Base-by-base conservation (phyloP, 2,329 filamentous ascomycete species). In the Cladophialophora exuberans region DNA sequence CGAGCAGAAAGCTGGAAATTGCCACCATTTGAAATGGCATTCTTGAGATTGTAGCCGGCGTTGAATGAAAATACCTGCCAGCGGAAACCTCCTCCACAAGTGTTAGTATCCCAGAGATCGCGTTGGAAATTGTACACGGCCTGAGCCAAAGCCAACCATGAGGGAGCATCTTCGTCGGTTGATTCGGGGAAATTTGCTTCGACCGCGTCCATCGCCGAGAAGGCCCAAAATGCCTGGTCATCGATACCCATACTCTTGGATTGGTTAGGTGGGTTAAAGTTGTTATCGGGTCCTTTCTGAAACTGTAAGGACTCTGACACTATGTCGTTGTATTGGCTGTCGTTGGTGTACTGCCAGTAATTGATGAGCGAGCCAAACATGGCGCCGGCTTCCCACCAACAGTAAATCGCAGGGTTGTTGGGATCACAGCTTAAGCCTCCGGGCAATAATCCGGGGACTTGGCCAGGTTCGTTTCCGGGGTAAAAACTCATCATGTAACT, bases 61-160 rank as follows among this genome's bases (percentile, higher is more conserved):
- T 91, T 90, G 73, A 86, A 88, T 9, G 82, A 79, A 73, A 86
- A 92, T 55, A 95, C 88, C 73, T 95, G 90, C 90, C 90, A 96
- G 59, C 87, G 83, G 59, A 95, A 73, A 6, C 90, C 90, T 44
- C 90, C 90, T 28, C 75, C 77, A 70, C 90, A 96, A 1, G 76
- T 78, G 0, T 72, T 65, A 2, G 72, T 72, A 63, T 94, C 86
- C 87, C 89, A 93, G 15, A 89, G 82, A n/a, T 72, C 70, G 1
- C 81, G 82, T 66, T 90, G 90, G 52, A 87, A 85, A 73, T 93
- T 90, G 71, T 92, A 94, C 1, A 89, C 86, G 6, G 86, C 87
- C 69, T 90, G 87, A 0, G 82, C 86, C 50, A 95, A 79, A 4
- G 85, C 83, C 13, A 94, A 78, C 88, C 88, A 96, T 57, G 87